These are phyloP conservation scores for Epichloe sylvatica DNA, from an alignment of 2,329 filamentous ascomycete species.

Conservation along the genomic window DNA sequence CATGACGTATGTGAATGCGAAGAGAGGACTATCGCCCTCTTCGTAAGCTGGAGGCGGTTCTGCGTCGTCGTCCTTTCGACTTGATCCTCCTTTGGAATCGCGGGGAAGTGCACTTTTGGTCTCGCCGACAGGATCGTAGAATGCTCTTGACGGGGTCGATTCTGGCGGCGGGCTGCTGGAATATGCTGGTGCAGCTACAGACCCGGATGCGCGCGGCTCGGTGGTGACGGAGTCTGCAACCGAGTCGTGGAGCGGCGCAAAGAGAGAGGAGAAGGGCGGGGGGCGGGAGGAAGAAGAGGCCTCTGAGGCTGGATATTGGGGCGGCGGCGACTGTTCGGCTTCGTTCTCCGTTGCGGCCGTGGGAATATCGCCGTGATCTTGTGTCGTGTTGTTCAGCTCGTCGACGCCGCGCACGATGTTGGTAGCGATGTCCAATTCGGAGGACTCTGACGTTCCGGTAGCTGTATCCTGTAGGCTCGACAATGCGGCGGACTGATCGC, in stretches of 20 bases:
- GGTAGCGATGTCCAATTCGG: slow-evolving; percentile 18
- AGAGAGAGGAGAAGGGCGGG: slow-evolving; percentile 49
- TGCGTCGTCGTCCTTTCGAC: slow-evolving; percentile 65
- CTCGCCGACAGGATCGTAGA: slow-evolving; percentile 47
- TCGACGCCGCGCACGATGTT: slow-evolving; percentile 15
- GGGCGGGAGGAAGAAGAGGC: slow-evolving; percentile 37
- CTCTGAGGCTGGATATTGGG: slow-evolving; percentile 44
- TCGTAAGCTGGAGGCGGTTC: slow-evolving; percentile 94
- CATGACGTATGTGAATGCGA: slow-evolving; percentile 94
- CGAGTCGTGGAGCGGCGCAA: slow-evolving; percentile 26
- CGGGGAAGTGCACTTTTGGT: slow-evolving; percentile 74
- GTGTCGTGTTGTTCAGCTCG: slow-evolving; percentile 9
- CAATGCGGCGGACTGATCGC: slow-evolving; percentile 23
- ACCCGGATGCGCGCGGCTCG: slow-evolving; percentile 20
- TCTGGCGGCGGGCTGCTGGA: slow-evolving; percentile 23
- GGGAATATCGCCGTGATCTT: slow-evolving; percentile 11
- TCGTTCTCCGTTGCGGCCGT: slow-evolving; percentile 13
- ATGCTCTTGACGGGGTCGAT: slow-evolving; percentile 23
- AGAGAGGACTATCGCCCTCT: slow-evolving; percentile 83
- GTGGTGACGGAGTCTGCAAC: slow-evolving; percentile 14
- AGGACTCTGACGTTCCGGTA: slow-evolving; percentile 23
- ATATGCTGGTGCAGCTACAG: slow-evolving; percentile 42
- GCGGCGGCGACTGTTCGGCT: slow-evolving; percentile 38
- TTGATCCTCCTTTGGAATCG: slow-evolving; percentile 64
- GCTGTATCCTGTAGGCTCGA: slow-evolving; percentile 20